These are phyloP conservation scores for Dioszegia crocea DNA, from an alignment of 768 basidiomycete species.

Conservation along the genomic window DNA sequence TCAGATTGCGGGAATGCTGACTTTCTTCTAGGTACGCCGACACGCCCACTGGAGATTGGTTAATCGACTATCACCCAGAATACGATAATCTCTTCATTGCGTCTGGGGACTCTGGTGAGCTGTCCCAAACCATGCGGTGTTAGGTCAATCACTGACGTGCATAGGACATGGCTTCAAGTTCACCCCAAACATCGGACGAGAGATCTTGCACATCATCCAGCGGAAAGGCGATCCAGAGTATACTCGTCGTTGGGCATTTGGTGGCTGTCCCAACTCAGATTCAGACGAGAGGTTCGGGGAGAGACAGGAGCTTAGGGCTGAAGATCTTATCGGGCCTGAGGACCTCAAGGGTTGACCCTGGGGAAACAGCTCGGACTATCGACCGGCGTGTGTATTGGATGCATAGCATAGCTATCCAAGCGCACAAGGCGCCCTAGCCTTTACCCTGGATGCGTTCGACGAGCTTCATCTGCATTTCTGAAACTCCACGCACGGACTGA, in stretches of 20 bases:
- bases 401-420: no score
- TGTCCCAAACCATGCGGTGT: no score
- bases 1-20: background rate
- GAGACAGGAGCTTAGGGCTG: slow-evolving; percentile 27
- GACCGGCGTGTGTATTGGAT: no score
- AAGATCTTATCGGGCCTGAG: slow-evolving; percentile 35
- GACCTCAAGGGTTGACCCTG: slow-evolving; percentile 20
- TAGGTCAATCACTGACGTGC: no score
- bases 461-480: no score
- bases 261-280: slow-evolving; percentile 34
- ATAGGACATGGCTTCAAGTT: slow-evolving; percentile 58
- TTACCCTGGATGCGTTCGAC: no score
- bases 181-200: slow-evolving; percentile 72
- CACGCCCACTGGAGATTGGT: slow-evolving; percentile 78
- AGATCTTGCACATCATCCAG: slow-evolving; percentile 71
- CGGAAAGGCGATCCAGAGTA: slow-evolving; percentile 59
- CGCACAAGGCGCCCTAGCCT: no score
- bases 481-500: background rate
- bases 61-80: slow-evolving; percentile 69
- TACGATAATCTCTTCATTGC: slow-evolving; percentile 64
- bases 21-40: slow-evolving; percentile 92
- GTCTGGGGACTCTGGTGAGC: slow-evolving; percentile 77
- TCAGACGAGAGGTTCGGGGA: slow-evolving; percentile 33
- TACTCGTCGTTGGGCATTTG: slow-evolving; percentile 61
- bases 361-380: background rate